Evolutionary conservation across 495 filamentous ascomycete genomes (phyloP), one percentile per base, ranked within the genome.

Genomic region (Penicillium steckii): DNA sequence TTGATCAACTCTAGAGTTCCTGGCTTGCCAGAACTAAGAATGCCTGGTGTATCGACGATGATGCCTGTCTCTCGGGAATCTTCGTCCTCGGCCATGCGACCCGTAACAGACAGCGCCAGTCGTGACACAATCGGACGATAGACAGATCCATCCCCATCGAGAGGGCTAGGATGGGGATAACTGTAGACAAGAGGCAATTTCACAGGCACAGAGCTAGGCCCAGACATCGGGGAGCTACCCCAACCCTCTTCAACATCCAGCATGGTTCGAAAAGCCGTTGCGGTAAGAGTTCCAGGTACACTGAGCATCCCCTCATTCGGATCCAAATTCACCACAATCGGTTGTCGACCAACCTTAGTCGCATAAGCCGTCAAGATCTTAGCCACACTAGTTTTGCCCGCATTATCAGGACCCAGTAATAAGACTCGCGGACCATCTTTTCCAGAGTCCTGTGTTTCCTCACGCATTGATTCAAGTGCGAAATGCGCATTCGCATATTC

Each of bases 111-210:
- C 22, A 95, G 75, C 12, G 89, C 94, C 63, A 96, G 72, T 53
- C 90, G 79, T 27, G 86, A 87, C 33, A 89, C 70, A 50, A 97
- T 64, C 1, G 85, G 82, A 68, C 83, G 88, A 66, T 85, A 96
- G 10, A 92, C 64, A 35, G 75, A 77, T 23, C 80, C 74, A 46
- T 92, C 88, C 6, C 89, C 88, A 53, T 94, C 87, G 9, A 76
- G 59, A 3, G 90, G 84, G 52, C 75, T 86, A 33, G 82, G 76
- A 47, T 89, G 74, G 8, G 91, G 91, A 69, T 90, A 91, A 59
- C 89, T 89, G 60, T 96, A 97, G n/a, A 91, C 89, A 48, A 97
- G 69, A 17, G 95, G 95, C 57, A 94, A 72, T 72, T 96, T 97
- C 21, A 96, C 89, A 1, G 94, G 91, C 13, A 94, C 81, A 10